Conservation (phyloP, 495 filamentous ascomycete genomes). For the Aspergillus hancockii region DNA sequence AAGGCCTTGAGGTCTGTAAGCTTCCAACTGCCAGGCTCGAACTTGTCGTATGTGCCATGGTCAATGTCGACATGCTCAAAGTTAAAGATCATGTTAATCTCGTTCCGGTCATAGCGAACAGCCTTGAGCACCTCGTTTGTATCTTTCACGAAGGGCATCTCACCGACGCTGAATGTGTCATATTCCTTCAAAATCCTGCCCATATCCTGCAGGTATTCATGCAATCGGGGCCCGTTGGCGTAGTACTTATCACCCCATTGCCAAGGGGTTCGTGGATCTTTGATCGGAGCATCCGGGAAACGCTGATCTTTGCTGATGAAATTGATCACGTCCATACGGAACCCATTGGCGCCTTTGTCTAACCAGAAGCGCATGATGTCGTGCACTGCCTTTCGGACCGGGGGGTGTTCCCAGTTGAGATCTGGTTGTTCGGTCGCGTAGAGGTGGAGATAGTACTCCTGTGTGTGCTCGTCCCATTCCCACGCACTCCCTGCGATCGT, state of each 20-base stretch:
- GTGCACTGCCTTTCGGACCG: conserved; percentile 63
- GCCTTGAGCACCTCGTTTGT: conserved; percentile 60
- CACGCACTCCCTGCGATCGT: conserved; percentile 54
- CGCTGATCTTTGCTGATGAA: conserved; percentile 63
- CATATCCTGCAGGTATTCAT: conserved; percentile 65
- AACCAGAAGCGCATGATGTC: conserved; percentile 74
- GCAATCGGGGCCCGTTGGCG: conserved; percentile 65
- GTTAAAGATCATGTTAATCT: conserved; percentile 77
- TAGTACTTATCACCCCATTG: conserved; percentile 59
- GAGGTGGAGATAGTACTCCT: conserved; percentile 72
- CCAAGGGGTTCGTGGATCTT: conserved; percentile 46
- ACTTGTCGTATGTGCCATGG: conserved; percentile 52
- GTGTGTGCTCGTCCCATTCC: conserved; percentile 63
- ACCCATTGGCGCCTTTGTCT: conserved; percentile 65
- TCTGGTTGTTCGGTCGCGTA: conserved; percentile 68
- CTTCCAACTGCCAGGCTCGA: conserved; percentile 51
- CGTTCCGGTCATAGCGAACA: conserved; percentile 56
- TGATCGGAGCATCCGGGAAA: conserved; percentile 62
- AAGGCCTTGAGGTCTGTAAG: conserved; percentile 59
- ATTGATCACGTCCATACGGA: conserved; percentile 70
- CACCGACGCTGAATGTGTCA: conserved; percentile 69
- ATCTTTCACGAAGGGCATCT: conserved; percentile 63
- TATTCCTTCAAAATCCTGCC: conserved; percentile 67
- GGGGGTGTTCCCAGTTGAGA: conserved; percentile 72
- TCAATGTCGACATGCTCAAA: conserved; percentile 67